Base-by-base conservation (phyloP, 176 grass and related monocot species). In the Juncus effusus region DNA sequence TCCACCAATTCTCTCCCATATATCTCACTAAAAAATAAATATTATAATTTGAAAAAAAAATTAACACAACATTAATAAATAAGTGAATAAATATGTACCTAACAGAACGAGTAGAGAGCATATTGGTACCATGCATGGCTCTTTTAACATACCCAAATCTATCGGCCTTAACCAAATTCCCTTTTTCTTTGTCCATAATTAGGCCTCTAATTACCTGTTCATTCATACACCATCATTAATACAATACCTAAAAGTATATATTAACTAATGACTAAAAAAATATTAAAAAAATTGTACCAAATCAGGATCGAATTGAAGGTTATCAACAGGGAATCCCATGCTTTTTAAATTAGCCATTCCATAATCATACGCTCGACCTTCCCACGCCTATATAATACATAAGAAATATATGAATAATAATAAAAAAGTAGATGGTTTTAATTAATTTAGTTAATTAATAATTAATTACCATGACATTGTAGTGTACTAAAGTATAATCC, bases 301-400 rank as follows among this genome's bases (percentile, higher is more conserved):
- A 16, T 96, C 82, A 67, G 91, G 87, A 64, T 96, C 91, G 75
- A 96, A 96, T 58, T 96, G 63, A 67, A 96, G 84, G 62, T 83
- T 88, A 56, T 96, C 92, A 74, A 96, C 87, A 60, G 82, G 87
- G 51, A 96, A 96, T 45, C 87, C 87, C 87, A 91, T 91, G 74
- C 74, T 74, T 54, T 80, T 83, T 40, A 96, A 82, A 71, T 96
- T 96, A 38, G 80, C 87, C 92, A 96, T 91, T 64, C 92, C 92
- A 85, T 96, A 96, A 64, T 96, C 92, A 86, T 96, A 96, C 57
- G 92, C 92, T 74, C 92, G 87, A 40, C 92, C 92, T 82, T 96
- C 92, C 92, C 92, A 96, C 39, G 92, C 85, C 92, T 96, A 69
- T 42, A 79, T 39, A 39, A 66, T 53, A 78, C 14, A 61, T 61